A percentile compares a stretch with the other conserved stretches of the same genome.
Conservation (phyloP, 257 asterid species). For the Nicotiana attenuata region DNA sequence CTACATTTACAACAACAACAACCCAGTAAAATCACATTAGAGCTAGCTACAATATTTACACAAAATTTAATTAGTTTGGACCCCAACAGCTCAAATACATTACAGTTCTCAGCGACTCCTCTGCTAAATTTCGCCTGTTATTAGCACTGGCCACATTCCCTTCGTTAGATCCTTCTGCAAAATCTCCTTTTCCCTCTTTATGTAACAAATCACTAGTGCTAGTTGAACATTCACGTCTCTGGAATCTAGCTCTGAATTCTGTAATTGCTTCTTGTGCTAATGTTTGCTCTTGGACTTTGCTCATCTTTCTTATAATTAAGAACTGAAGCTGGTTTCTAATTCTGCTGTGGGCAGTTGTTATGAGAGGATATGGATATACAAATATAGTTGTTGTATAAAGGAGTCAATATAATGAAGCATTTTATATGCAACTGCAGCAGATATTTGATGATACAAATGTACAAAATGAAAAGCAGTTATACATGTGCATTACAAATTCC, state of each 20-base stretch:
- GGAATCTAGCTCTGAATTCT: neutral
- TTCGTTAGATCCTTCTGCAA: neutral
- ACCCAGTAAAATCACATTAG: too few relatives aligned
- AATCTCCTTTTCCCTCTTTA: neutral
- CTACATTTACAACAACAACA: too few relatives aligned
- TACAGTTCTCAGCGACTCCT: conserved; percentile 22
- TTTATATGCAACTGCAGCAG: neutral
- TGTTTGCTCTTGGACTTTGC: neutral
- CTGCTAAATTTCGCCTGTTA: conserved; percentile 18
- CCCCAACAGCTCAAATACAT: conserved; percentile 29
- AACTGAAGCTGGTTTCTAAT: neutral
- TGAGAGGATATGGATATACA: neutral
- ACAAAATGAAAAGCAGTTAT: neutral
- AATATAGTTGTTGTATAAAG: neutral
- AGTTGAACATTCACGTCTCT: neutral
- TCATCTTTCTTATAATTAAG: neutral
- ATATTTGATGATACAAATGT: too few relatives aligned
- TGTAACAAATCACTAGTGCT: neutral
- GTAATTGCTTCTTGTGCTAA: neutral
- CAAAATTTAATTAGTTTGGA: conserved; percentile 21
- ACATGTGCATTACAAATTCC: neutral
- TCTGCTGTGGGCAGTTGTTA: neutral
- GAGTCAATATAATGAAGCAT: neutral
- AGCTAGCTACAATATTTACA: too few relatives aligned
- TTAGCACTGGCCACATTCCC: neutral